A percentile compares a stretch with the other conserved stretches of the same genome.
Conservation (phyloP, 2,329 filamentous ascomycete species). For the Colletotrichum kahawae region DNA sequence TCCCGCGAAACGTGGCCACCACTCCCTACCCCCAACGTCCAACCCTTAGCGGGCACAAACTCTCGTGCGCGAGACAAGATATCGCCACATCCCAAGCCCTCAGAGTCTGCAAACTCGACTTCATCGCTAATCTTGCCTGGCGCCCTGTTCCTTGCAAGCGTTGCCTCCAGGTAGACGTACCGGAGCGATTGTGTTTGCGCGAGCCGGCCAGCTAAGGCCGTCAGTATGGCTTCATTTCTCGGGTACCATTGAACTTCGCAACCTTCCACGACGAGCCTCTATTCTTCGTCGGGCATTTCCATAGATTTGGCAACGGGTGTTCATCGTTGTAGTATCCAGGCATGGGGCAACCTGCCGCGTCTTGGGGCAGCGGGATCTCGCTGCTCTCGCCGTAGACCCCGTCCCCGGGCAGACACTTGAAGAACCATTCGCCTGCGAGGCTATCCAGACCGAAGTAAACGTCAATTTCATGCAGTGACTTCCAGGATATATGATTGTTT, state of each 20-base stretch:
- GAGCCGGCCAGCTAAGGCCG: no score
- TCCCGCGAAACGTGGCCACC: fast-evolving
- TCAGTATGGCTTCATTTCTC: no score
- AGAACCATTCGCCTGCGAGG: fast-evolving
- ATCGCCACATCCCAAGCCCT: neutral
- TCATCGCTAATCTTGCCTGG: neutral
- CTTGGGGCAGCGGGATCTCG: neutral
- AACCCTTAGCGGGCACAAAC: neutral
- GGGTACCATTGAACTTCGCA: no score
- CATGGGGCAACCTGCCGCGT: neutral
- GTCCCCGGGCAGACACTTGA: neutral
- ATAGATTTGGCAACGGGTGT: no score
- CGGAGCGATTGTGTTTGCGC: no score
- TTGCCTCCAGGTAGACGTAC: fast-evolving
- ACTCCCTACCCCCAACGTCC: neutral
- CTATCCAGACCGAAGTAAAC: neutral
- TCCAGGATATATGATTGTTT: no score
- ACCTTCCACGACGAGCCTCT: no score
- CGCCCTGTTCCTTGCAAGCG: fast-evolving
- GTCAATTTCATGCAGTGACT: no score
- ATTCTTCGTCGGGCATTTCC: no score
- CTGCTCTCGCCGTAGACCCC: no score
- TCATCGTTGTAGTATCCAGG: no score
- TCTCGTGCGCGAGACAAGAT: neutral
- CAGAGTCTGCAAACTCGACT: fast-evolving